Conservation (phyloP, 2,329 filamentous ascomycete species). For the Aspergillus sp. region DNA sequence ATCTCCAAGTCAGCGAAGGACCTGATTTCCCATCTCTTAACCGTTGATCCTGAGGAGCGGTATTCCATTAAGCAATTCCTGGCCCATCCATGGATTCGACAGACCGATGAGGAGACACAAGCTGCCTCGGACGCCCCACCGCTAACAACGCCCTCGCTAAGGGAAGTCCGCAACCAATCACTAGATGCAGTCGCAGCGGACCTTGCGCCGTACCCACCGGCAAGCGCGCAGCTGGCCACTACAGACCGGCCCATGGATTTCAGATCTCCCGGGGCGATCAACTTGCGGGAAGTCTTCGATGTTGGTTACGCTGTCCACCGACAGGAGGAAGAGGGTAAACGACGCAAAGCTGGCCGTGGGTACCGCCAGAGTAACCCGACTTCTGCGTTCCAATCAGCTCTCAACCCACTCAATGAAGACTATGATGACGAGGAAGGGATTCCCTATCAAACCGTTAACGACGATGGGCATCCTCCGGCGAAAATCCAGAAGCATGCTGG, state of each 20-base stretch:
- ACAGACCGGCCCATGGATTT: conserved; percentile 80
- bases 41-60: conserved; percentile 91
- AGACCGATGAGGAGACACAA: conserved; percentile 65
- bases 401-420: conserved; percentile 65
- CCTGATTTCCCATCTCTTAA: conserved; percentile 86
- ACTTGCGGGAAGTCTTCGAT: conserved; percentile 94
- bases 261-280: conserved; percentile 90
- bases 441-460: conserved; percentile 14
- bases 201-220: conserved; percentile 43
- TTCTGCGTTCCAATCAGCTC: conserved; percentile 60
- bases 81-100: conserved; percentile 87
- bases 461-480: conserved; percentile 47
- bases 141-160: conserved; percentile 64
- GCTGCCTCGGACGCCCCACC: conserved; percentile 69
- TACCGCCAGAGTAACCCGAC: conserved; percentile 55
- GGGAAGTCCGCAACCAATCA: conserved; percentile 51
- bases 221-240: conserved; percentile 53
- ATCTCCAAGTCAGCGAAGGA: conserved; percentile 95
- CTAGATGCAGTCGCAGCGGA: conserved; percentile 52
- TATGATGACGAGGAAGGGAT: conserved; percentile 60
- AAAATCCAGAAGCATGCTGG: conserved; percentile 66
- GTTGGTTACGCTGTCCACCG: conserved; percentile 97
- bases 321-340: conserved; percentile 93
- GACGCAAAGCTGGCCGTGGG: conserved; percentile 77
- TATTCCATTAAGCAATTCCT: conserved; percentile 93